Evolutionary conservation across 2,329 filamentous ascomycete species (phyloP), one percentile per base, ranked within the genome.

Genomic region (Eutypella sp.): DNA sequence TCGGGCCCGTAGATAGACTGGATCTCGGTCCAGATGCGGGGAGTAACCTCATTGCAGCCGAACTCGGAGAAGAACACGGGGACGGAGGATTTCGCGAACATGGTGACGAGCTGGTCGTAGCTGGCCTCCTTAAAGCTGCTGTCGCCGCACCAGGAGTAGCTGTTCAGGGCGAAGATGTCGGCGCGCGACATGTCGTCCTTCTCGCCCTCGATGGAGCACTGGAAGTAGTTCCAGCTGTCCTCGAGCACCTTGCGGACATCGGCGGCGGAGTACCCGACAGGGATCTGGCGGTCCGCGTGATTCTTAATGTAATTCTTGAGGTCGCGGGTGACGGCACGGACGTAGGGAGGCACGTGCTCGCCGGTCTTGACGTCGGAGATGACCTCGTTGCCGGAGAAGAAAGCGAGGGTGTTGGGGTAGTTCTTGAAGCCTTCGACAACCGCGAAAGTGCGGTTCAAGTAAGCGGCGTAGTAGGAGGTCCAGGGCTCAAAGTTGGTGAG

Each of bases 31-130:
- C 90, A 93, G 57, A 82, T 67, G 55, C 88, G 85, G 13, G 85
- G 83, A n/a, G 70, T 63, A 13, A 82, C 79, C 31, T 75, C 72
- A 71, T 90, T 92, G 79, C 88, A 92, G 49, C 88, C 88, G 57
- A 76, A 85, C 62, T 93, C 88, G 52, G 84, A 88, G 73, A 88
- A 91, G 75, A 92, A 92, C 57, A 91, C 75, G 25, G 87, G 87
- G 31, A 90, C 76, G 15, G 82, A 79, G 33, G 77, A 79, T 52
- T 74, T 74, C 56, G 73, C 67, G 72, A 92, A 89, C 63, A 82
- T 79, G 2, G 70, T 63, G 40, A 86, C 81, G 29, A 89, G 71
- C 16, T 72, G 68, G 54, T 84, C 69, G 63, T 84, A 89, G 29
- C 78, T 76, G 3, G 82, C 81, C 42, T 73, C 77, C 46, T 77